These are phyloP conservation scores for Rusavskia elegans DNA, from an alignment of 495 filamentous ascomycete genomes.

Conservation along the genomic window DNA sequence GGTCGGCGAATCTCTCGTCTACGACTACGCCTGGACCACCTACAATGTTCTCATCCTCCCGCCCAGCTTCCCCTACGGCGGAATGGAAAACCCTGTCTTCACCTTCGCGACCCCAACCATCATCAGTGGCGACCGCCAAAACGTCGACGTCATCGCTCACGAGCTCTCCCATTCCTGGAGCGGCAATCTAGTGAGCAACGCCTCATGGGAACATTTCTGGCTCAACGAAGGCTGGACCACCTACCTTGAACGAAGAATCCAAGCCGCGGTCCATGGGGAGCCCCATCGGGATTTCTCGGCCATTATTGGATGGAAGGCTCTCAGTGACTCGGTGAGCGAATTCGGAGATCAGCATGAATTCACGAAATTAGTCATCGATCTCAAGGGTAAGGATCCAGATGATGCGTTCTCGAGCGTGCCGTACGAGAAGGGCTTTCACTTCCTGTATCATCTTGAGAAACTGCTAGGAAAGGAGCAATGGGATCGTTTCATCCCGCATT, in stretches of 20 bases:
- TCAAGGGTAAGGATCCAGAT: constrained; percentile 85
- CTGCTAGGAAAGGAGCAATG: constrained; percentile 74
- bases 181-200: constrained; percentile 80
- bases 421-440: constrained; percentile 57
- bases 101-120: constrained; percentile 90
- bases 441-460: constrained; percentile 71
- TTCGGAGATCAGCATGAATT: constrained; percentile 77
- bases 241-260: constrained; percentile 70
- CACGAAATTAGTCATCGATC: constrained; percentile 72
- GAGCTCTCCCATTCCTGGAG: constrained; percentile 87
- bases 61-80: constrained; percentile 68
- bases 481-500: constrained; percentile 87
- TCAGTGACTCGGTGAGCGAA: constrained; percentile 55
- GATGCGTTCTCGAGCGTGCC: constrained; percentile 86
- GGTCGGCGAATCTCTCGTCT: constrained; percentile 74
- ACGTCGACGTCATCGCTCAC: constrained; percentile 93
- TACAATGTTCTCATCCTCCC: constrained; percentile 91
- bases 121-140: constrained; percentile 80
- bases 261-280: constrained; percentile 44
- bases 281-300: constrained; percentile 80
- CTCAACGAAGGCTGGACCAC: constrained; percentile 93
- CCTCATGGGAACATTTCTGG: constrained; percentile 96
- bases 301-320: constrained; percentile 69
- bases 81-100: constrained; percentile 92
- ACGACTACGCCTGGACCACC: constrained; percentile 79